Base-by-base conservation (phyloP, 2,329 filamentous ascomycete species). In the Amauroascus verrucosus region DNA sequence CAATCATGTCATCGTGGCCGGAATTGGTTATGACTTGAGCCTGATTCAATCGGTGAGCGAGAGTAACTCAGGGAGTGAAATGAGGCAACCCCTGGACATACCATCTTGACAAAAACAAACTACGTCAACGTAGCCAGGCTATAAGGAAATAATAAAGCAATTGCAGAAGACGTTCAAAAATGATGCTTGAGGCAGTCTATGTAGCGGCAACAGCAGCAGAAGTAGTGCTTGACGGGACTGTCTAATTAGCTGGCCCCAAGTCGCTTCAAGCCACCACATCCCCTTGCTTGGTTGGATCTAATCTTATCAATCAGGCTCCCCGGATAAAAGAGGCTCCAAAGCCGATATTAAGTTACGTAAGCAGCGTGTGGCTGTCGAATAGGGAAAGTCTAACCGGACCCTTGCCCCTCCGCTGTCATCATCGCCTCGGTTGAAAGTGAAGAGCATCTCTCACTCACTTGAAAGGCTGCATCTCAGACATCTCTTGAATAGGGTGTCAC, bases 1-100 rank as follows among this genome's bases (percentile, higher is more conserved):
- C 91, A 80, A 98, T 96, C 91, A 97, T 97, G 71, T 96, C 91
- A 85, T 97, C 91, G 77, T 98, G 93, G 67, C 86, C 85, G 58
- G 85, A 86, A 72, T 88, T 89, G 60, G 85, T 81, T 72, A 90
- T 89, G 64, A 88, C 82, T 76, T 90, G 86, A 56, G 85, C 79
- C 83, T 85, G 24, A 26, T 24, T 41, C 24, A 43, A 16, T 48
- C 14, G n/a, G 37, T 51, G n/a, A 51, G 40, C 11, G 18, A 45
- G 6, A 16, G 26, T 11, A 30, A 30, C 18, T 43, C 7, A 18
- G n/a, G 16, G 46, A 38, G 13, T 2, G 6, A 41, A 20, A 48
- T 20, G 32, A 5, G 20, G 11, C 3, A 37, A 48, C 30, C 13
- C 9, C 14, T 3, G 9, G 33, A 18, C 32, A 11, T 46, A 52